Base-by-base conservation (phyloP, 192 early-diverging fungal genomes). In the Helicostylum pulchrum region DNA sequence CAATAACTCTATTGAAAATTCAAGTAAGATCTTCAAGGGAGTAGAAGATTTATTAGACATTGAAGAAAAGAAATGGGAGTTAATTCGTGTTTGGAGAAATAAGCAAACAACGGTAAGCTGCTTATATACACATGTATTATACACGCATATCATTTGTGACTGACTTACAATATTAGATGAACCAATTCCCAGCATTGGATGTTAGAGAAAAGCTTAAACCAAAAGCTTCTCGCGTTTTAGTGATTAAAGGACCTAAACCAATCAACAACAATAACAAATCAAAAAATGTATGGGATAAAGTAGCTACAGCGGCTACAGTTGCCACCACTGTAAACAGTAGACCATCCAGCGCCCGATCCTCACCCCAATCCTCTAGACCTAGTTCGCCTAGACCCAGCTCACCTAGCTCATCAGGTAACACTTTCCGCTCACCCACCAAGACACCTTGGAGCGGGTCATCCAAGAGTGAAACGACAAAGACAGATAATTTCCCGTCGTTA, bases 11-110 rank as follows among this genome's bases (percentile, higher is more conserved):
- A 19, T 64, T 15, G 75, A 76, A 2, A 80, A 67, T 31, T 61
- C 76, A 8, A 71, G 74, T 2, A 83, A 84, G 56, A 70, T 85
- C 20, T 63, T 86, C 2, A 69, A 77, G 17, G 81, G 80, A 17
- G 70, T 82, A 7, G 78, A 77, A 20, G 80, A 79, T 4, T 60
- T 80, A 14, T 47, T 85, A 30, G 80, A 84, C 53, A 70, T 71
- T 7, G 79, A 78, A 19, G 69, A 56, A n/a, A 83, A 86, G 60
- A 79, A 77, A 48, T 65, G 55, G 9, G 86, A 88, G 30, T 74
- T 94, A 60, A 63, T 90, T 52, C 62, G 79, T 20, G 84, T 77
- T 1, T 90, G 82, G 87, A 80, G 88, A 50, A 85, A 90, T 66
- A 81, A 68, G 39, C 88, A 90, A 69, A 74, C 81, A 30, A 77